Conservation (phyloP, 352 stramenopile genomes). For the Pelagophyceae sp. region DNA sequence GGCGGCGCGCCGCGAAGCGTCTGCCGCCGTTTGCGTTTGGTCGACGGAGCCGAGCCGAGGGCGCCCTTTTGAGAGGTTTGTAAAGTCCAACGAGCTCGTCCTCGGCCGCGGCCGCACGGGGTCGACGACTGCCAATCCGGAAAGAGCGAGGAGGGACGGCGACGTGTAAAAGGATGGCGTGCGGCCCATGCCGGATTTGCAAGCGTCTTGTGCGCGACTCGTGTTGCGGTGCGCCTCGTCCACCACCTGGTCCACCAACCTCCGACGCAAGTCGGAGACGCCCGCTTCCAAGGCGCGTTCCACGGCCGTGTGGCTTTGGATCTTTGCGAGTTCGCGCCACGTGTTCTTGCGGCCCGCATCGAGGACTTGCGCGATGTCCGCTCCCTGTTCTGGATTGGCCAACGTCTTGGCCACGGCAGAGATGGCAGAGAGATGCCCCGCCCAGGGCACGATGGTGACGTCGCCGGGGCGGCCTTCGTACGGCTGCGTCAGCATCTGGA, state of each 20-base stretch:
- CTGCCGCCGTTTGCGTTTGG: too few relatives aligned
- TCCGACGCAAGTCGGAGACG: constrained; percentile 45
- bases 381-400: constrained; percentile 58
- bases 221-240: constrained; percentile 5
- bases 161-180: constrained; percentile 66
- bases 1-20: too few relatives aligned
- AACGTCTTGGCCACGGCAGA: constrained; percentile 65
- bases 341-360: constrained; percentile 40
- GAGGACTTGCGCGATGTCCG: constrained; percentile 38
- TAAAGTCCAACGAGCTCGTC: not conserved
- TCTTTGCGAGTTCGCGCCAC: constrained; percentile 83
- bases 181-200: constrained; percentile 41
- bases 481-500: constrained; percentile 62
- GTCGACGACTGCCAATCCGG: constrained; percentile 53
- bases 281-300: constrained; percentile 88
- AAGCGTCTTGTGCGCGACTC: not conserved
- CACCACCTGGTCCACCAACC: constrained; percentile 20
- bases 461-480: constrained; percentile 85
- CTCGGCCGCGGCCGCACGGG: constrained; percentile 15
- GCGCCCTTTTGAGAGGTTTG: not conserved
- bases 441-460: constrained; percentile 89
- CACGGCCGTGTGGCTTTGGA: constrained; percentile 88
- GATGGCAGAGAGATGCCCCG: constrained; percentile 69
- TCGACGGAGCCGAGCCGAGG: not conserved
- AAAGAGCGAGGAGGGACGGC: constrained; percentile 58